A percentile compares a stretch with the other conserved stretches of the same genome.
phyloP scores from a whole-genome alignment of 352 stramenopile species.

The Globisporangium viniferum region DNA sequence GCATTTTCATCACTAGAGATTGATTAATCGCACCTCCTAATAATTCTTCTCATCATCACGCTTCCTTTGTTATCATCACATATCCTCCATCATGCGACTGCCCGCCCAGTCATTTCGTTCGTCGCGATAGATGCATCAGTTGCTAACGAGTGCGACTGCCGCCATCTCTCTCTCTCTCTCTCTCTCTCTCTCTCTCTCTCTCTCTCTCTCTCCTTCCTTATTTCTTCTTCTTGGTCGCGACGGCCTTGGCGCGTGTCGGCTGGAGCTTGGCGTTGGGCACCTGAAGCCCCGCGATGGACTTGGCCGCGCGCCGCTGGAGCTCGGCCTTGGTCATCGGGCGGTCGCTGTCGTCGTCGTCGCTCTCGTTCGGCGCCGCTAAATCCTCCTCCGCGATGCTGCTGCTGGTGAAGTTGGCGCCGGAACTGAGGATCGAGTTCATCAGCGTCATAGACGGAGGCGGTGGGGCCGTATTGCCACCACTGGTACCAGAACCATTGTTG shows the following conservation, averaged over 20 bases:
- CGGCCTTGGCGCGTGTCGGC: not conserved
- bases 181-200: too few relatives aligned
- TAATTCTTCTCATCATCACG: not conserved
- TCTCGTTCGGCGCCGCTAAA: conserved; percentile 26
- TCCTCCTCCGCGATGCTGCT: conserved; percentile 53
- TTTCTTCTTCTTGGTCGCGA: conserved; percentile 41
- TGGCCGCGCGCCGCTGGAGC: conserved; percentile 55
- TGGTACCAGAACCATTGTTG: not conserved
- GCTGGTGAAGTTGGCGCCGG: conserved; percentile 11
- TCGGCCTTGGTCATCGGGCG: conserved; percentile 60
- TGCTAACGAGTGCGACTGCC: too few relatives aligned
- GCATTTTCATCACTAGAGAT: not conserved
- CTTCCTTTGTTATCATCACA: not conserved
- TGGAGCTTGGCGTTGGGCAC: conserved; percentile 24
- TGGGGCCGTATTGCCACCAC: conserved; percentile 7
- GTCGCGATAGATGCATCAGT: too few relatives aligned
- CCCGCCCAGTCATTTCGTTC: too few relatives aligned
- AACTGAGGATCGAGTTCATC: conserved; percentile 8
- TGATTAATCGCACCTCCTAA: not conserved
- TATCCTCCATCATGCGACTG: not conserved
- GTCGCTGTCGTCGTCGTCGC: conserved; percentile 65
- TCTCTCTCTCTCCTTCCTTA: conserved; percentile 1
- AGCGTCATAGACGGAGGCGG: conserved; percentile 6
- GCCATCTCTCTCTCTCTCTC: not conserved
- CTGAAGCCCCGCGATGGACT: conserved; percentile 49